Percentiles rank a stretch among this genome's conserved stretches.
Conservation (phyloP, 2,329 filamentous ascomycete species). For the Verruconis gallopava region DNA sequence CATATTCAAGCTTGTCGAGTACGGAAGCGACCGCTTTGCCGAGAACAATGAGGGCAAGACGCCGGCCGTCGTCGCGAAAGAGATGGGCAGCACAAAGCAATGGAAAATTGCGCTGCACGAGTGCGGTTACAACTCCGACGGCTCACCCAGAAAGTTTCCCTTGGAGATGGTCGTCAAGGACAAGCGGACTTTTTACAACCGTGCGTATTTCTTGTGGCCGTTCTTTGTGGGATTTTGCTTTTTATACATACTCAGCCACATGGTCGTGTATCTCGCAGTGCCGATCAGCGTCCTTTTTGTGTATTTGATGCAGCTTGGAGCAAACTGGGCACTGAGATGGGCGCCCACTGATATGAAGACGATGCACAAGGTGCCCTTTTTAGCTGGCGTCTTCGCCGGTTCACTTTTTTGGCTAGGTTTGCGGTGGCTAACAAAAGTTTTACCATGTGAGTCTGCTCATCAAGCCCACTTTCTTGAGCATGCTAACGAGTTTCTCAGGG, state of each 20-base stretch:
- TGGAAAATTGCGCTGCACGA: conserved; percentile 77
- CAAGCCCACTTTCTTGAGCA: neutral
- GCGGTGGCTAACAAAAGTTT: conserved; percentile 60
- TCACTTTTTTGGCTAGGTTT: conserved; percentile 70
- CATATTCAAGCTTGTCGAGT: conserved; percentile 88
- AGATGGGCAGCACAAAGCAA: conserved; percentile 73
- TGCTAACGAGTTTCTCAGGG: conserved; percentile 26
- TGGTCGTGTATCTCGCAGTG: conserved; percentile 64
- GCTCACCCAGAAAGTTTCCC: conserved; percentile 60
- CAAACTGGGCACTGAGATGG: conserved; percentile 65
- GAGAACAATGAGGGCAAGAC: conserved; percentile 86
- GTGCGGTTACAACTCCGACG: conserved; percentile 71
- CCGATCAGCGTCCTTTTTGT: conserved; percentile 54
- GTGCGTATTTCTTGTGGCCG: conserved; percentile 84
- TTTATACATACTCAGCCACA: conserved; percentile 57
- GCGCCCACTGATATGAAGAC: conserved; percentile 79
- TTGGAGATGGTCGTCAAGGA: conserved; percentile 64
- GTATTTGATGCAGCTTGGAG: conserved; percentile 63
- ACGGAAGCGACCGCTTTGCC: conserved; percentile 85
- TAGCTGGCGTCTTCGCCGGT: conserved; percentile 84
- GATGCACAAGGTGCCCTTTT: conserved; percentile 88
- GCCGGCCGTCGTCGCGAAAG: conserved; percentile 68
- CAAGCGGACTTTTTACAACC: conserved; percentile 62
- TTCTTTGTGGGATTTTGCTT: conserved; percentile 61
- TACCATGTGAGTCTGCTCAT: conserved; percentile 46